Evolutionary conservation across 345 rosid species (phyloP).

Genomic region (Brassica cretica): DNA sequence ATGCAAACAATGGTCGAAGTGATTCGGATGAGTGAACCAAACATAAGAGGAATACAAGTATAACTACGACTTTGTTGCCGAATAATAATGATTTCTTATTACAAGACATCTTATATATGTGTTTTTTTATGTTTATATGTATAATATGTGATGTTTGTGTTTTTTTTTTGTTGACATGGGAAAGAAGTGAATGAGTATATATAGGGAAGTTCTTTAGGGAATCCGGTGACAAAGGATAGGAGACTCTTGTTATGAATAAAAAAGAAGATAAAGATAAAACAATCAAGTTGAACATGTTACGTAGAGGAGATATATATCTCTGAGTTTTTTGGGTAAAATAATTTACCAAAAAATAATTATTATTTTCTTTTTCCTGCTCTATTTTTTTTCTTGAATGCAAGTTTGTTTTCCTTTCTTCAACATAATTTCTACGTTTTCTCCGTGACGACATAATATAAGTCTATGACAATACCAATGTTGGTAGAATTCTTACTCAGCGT

Average conservation of each 20-base stretch:
- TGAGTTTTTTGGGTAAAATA: neutral
- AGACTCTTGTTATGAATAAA: slow-evolving; percentile 30
- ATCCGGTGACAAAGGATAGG: slow-evolving; percentile 29
- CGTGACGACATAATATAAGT: neutral
- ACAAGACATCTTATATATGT: slow-evolving; percentile 20
- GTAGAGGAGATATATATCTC: slow-evolving; percentile 1
- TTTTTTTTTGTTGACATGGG: slow-evolving; percentile 9
- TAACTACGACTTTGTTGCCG: slow-evolving; percentile 23
- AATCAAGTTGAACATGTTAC: slow-evolving; percentile 20
- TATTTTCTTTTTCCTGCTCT: neutral
- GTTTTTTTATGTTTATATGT: slow-evolving; percentile 2
- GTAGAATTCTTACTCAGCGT: neutral
- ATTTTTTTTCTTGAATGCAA: neutral
- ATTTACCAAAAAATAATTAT: neutral
- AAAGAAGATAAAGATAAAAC: slow-evolving; percentile 21
- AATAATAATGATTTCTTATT: slow-evolving; percentile 14
- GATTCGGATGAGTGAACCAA: slow-evolving; percentile 27
- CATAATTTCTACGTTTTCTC: slow-evolving; percentile 14
- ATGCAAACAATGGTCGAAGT: slow-evolving; percentile 59
- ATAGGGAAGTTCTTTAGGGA: slow-evolving; percentile 43
- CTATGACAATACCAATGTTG: neutral
- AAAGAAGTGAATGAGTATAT: slow-evolving; percentile 33
- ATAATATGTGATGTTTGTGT: slow-evolving; percentile 21
- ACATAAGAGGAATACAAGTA: slow-evolving; percentile 29
- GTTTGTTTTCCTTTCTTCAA: neutral